Base-by-base conservation (phyloP, 73 alveolate species). In the Paramecium sonneborni region DNA sequence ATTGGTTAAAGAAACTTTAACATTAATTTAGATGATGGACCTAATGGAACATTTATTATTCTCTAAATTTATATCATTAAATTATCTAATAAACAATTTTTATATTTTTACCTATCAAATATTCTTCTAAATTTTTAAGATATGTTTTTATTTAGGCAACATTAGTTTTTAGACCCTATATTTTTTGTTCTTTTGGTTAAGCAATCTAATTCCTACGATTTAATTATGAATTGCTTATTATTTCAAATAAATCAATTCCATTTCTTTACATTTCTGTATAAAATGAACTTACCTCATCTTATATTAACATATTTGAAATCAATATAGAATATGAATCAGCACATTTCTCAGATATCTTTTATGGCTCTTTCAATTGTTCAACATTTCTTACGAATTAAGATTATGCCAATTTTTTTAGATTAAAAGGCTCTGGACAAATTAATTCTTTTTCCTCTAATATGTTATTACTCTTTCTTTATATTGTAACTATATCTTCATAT, bases 311-410 rank as follows among this genome's bases (percentile, higher is more conserved):
- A 12, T 74, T 74, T 2, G 87, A 74, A 34, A 74, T 74, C 8
- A 74, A 11, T 5, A 74, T 74, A n/a, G 87, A 21, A 21, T 74
- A 74, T 34, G 87, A 74, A 74, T 74, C 87, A 34, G 87, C 87
- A 34, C 32, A 74, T 39, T 74, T 74, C 18, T 74, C 87, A 0
- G 87, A 74, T 39, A 74, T 37, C 9, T 28, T 28, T 9, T 26
- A 12, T 6, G 34, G 32, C 5, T 37, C 68, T 37, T 39, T 34
- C 8, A 34, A 9, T 6, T 21, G 34, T 37, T 74, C 87, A 18
- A 34, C 24, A 37, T 21, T 34, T 39, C 87, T 74, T 10, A 74
- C 56, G 15, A 74, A 10, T 74, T 74, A 34, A 12, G 87, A 74
- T 74, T 32, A 37, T 2, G 87, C 87, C 39, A 74, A 74, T 28